Evolutionary conservation across 768 basidiomycete genomes (phyloP).

Genomic region (Naganishia vishniacii): DNA sequence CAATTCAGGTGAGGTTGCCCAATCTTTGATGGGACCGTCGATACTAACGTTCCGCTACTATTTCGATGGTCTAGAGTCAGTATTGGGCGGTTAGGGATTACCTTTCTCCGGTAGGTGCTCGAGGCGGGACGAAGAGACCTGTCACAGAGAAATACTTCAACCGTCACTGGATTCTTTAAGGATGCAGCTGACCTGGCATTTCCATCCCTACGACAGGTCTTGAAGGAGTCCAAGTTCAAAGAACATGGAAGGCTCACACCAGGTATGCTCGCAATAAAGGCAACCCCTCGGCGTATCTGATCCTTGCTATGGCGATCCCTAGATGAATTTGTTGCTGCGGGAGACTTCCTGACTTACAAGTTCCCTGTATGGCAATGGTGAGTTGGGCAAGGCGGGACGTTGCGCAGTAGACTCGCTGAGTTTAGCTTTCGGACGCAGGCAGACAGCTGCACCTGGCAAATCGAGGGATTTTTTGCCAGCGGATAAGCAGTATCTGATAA

Average conservation of each 20-base stretch:
- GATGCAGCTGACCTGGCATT: not conserved
- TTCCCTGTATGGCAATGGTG: slow-evolving; percentile 98
- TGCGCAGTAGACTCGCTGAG: not conserved
- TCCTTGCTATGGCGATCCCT: slow-evolving; percentile 39
- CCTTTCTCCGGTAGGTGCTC: slow-evolving; percentile 55
- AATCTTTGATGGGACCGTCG: not conserved
- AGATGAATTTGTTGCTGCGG: slow-evolving; percentile 97
- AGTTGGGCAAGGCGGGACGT: slow-evolving; percentile 44
- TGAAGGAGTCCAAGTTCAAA: slow-evolving; percentile 97
- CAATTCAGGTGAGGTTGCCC: slow-evolving; percentile 45
- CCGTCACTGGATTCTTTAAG: no score
- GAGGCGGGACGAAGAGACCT: slow-evolving; percentile 6
- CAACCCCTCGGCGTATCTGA: no score
- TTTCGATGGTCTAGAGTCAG: slow-evolving; percentile 60
- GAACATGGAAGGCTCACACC: slow-evolving; percentile 95
- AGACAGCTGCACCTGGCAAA: slow-evolving; percentile 81
- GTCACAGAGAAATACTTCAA: not conserved
- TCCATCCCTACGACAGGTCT: slow-evolving; percentile 57
- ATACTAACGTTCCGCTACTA: not conserved
- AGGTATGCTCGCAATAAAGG: no score
- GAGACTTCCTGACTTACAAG: slow-evolving; percentile 95
- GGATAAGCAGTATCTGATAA: slow-evolving; percentile 95
- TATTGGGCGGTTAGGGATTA: slow-evolving; percentile 92
- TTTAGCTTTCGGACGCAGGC: slow-evolving; percentile 55
- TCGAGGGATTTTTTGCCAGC: slow-evolving; percentile 83